Evolutionary conservation across 768 basidiomycete genomes (phyloP), one percentile per base, ranked within the genome.

Genomic region (Cubamyces lactineus): DNA sequence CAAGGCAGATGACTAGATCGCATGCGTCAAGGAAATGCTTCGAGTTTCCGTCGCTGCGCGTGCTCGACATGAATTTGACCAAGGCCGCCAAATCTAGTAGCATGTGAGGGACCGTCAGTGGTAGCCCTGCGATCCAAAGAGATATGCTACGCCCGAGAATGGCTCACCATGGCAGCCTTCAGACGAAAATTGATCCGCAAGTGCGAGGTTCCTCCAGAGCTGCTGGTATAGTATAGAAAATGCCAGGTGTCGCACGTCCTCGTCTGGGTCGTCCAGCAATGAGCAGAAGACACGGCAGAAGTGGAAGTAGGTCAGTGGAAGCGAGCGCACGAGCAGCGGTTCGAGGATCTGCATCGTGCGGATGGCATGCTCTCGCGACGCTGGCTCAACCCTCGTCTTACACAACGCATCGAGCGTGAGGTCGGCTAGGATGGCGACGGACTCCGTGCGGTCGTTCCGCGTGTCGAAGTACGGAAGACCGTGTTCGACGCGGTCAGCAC

Each of bases 151-250:
- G 19, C 8, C 24, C 17, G 2, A 16, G 3, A 5, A 5, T 0
- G 6, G 15, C 62, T 42, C 12, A 63, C 62, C 62, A 28, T 63
- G 62, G 39, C 62, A 63, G 23, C 52, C 56, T 0, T 21, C 23
- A 2, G 58, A 40, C 1, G 54, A 12, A 47, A 52, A 30, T n/a
- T 60, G 55, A 11, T 56, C 63, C 4, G 58, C 53, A 23, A 60
- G 49, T 4, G n/a, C 52, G 26, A 57, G 45, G 26, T 59, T 57
- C 43, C 63, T 21, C 43, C 47, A 56, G 39, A 59, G 50, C 23
- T 65, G 63, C 49, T 61, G 55, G 54, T 61, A 61, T 11, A 65
- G 23, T n/a, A 65, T 61, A n/a, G 26, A 34, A 19, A 65, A 65
- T 0, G 63, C 63, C 6, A 48, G 23, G 13, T 65, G 54, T 5